Percentiles rank a stretch among this genome's conserved stretches.
Conservation (phyloP, 768 basidiomycete genomes). For the Hypsizygus marmoreus region DNA sequence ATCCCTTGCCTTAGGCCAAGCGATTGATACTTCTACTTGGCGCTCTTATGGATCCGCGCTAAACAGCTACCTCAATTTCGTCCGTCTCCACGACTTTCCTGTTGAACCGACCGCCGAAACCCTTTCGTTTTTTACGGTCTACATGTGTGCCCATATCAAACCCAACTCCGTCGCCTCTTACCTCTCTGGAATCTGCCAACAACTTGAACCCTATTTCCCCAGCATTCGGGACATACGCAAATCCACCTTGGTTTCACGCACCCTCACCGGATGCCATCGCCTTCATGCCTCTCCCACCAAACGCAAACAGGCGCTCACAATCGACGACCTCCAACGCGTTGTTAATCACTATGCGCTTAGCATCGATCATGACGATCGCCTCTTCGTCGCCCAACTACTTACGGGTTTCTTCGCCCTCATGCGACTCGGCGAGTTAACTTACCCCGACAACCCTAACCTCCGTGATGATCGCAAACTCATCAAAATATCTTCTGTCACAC, state of each 20-base stretch:
- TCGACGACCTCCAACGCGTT: neutral
- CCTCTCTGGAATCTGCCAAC: slow-evolving; percentile 38
- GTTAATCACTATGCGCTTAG: neutral
- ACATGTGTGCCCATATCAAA: slow-evolving; percentile 39
- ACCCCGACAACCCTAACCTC: slow-evolving; percentile 22
- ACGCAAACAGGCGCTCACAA: slow-evolving; percentile 24
- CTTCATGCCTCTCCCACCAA: slow-evolving; percentile 7
- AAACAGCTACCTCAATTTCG: slow-evolving; percentile 37
- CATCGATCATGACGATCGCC: slow-evolving; percentile 20
- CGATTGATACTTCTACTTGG: slow-evolving; percentile 25
- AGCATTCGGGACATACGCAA: slow-evolving; percentile 19
- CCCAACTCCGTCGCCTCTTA: slow-evolving; percentile 36
- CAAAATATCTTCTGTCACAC: slow-evolving; percentile 12
- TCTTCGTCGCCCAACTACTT: slow-evolving; percentile 28
- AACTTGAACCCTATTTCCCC: slow-evolving; percentile 33
- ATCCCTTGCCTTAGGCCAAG: slow-evolving; percentile 30
- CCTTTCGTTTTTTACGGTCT: no score
- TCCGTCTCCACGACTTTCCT: slow-evolving; percentile 28
- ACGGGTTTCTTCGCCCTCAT: slow-evolving; percentile 33
- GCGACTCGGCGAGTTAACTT: slow-evolving; percentile 33
- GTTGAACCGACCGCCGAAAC: no score
- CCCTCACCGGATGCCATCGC: slow-evolving; percentile 24
- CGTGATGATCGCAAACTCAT: slow-evolving; percentile 23
- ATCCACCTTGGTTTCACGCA: slow-evolving; percentile 23
- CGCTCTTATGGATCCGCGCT: slow-evolving; percentile 32